Base-by-base conservation (phyloP, 345 rosid species). In the Aethionema arabicum region DNA sequence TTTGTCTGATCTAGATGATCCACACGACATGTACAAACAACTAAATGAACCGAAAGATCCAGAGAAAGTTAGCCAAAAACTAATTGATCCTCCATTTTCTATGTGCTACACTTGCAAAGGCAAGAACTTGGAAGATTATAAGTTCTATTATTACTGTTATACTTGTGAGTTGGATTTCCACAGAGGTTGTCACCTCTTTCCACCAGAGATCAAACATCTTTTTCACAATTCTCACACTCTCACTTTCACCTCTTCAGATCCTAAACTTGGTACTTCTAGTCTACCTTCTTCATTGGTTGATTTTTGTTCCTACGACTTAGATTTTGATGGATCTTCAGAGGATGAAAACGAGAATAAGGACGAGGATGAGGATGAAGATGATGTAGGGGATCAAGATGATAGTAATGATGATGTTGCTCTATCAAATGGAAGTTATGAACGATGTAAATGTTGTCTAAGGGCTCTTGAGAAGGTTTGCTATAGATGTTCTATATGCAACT, bases 171-270 rank as follows among this genome's bases (percentile, higher is more conserved):
- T 48, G 13, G 29, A 48, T 0, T 48, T 48, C 29, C 33, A 48
- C 11, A 21, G 27, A 11, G 52, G 52, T 48, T 48, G 52, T 48
- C 32, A 48, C 13, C 6, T 27, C 32, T 48, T 27, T 29, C 3
- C 6, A 48, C 52, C 32, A 5, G 12, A 49, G 21, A 52, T 52
- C 29, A 52, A 3, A 32, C 40, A 52, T 30, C 40, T 11, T 52
- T 52, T 52, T 52, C 56, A 52, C 29, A 37, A 27, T 21, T 52
- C n/a, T 32, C 56, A 52, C 39, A 37, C 11, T 32, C 40, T 32
- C 33, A 52, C 27, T 27, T 7, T 32, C 21, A 32, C 13, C 56
- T 48, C 52, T 9, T 10, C 29, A 9, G 33, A 48, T 48, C 52
- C 6, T 47, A 32, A 47, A 50, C 27, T 21, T 21, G 27, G 27